Evolutionary conservation across 2,329 filamentous ascomycete species (phyloP), one percentile per base, ranked within the genome.

Genomic region (Alternaria panax): DNA sequence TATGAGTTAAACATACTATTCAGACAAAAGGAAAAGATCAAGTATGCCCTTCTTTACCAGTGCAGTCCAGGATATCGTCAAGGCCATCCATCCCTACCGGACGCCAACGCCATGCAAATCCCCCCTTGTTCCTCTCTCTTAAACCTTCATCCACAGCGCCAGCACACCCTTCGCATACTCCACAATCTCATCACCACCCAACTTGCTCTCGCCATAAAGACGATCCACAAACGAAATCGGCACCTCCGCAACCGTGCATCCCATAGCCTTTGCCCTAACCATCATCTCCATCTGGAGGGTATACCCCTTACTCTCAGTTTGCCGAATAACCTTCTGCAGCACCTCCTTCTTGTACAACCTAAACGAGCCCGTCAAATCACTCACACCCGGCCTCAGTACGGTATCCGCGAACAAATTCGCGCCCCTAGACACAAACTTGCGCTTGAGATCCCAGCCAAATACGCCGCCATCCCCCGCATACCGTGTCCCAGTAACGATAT

Each of bases 281-380:
- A 97, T 98, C 88, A 99, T 91, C 85, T 97, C 94, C 95, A 99
- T 99, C 87, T 99, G 95, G 85, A 99, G 99, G 40, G 91, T 94
- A 79, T 98, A 99, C 3, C 95, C 95, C 83, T 98, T 97, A 78
- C 92, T 95, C 85, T 97, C 90, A 8, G 93, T 97, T 80, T 87
- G 92, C 74, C 86, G 84, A 72, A 99, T 97, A 59, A 96, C 92
- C 84, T 92, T 93, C 79, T 96, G 87, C 74, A 99, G 80, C 63
- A 97, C 92, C 60, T 84, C 83, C 82, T 90, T 93, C 88, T 96
- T 98, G 81, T 99, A 99, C 78, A 99, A 80, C 64, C 95, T 84
- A 82, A 98, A 99, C 78, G 90, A 94, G 48, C 95, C 95, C 32
- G 95, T 99, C 77, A 99, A 81, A 80, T 99, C 95, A 77, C 92